Evolutionary conservation across 139 green algal genomes (phyloP), one percentile per base, ranked within the genome.

Genomic region (Pleodorina starrii): DNA sequence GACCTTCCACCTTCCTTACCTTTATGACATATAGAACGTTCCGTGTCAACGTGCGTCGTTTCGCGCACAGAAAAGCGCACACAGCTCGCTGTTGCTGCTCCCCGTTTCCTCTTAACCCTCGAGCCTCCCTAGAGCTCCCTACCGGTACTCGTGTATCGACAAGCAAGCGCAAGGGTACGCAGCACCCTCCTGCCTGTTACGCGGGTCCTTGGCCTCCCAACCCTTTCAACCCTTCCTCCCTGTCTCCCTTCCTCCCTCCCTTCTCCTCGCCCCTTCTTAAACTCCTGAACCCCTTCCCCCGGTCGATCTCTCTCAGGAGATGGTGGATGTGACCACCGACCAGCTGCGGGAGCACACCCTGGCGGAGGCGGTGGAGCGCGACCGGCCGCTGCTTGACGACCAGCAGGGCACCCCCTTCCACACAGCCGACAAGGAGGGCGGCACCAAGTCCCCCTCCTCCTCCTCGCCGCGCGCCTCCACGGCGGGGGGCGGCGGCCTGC

Each of bases 341-440:
- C 40, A 85, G 51, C 40, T 88, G 68, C 57, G 77, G 32, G 29
- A 78, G 4, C 40, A 88, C 57, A 85, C 43, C 51, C 57, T 91
- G 50, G 79, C 68, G 1, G 74, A 72, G 73, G 54, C 63, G 23
- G 79, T 86, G 60, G 29, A 71, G 25, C 54, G 21, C 21, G 80
- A 86, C 14, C 40, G 19, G 0, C 80, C 80, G 11, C 9, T 76
- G 38, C 27, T 86, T 23, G 80, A 86, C 60, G 80, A 91, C 40
- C 88, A 91, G 79, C 48, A 69, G 23, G 35, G 40, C 17, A 91
- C 81, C 0, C 88, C 77, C 66, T 69, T 71, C 51, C 88, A 88
- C 51, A 44, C 83, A 5, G 44, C 60, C 1, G 36, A 78, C 68
- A 91, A 88, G 78, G 78, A 46, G 50, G 48, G 43, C 11, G 76